These are phyloP conservation scores for Yamadazyma trypodendri DNA, from an alignment of 1,139 yeast species.

Conservation along the genomic window DNA sequence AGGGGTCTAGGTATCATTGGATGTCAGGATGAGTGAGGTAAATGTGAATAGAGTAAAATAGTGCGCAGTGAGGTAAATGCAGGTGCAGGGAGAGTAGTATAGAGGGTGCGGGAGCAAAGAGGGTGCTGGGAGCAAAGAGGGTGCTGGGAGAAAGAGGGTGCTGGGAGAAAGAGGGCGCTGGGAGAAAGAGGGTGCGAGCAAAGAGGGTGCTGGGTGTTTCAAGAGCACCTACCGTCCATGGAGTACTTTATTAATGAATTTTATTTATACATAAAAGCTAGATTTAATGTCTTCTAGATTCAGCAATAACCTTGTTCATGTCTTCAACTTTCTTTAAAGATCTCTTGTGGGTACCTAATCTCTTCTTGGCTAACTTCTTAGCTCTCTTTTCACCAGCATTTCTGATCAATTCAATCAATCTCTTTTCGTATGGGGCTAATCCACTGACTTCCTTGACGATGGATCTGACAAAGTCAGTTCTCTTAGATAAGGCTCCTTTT, in stretches of 20 bases:
- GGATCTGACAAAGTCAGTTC: slow-evolving; percentile 93
- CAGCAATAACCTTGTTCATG: slow-evolving; percentile 95
- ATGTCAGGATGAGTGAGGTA: too few relatives aligned
- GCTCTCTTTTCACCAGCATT: slow-evolving; percentile 99
- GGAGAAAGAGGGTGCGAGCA: background rate
- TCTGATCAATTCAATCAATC: slow-evolving; percentile 98
- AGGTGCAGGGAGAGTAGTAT: too few relatives aligned
- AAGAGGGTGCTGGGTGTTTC: background rate
- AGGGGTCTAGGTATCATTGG: background rate
- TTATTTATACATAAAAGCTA: slow-evolving; percentile 10
- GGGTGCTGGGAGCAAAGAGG: too few relatives aligned
- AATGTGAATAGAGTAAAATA: too few relatives aligned
- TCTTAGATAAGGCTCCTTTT: slow-evolving; percentile 96
- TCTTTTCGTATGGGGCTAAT: slow-evolving; percentile 99
- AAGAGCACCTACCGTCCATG: background rate
- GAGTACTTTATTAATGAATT: slow-evolving; percentile 5
- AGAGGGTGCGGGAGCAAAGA: too few relatives aligned
- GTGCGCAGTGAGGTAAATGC: too few relatives aligned
- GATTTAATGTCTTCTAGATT: slow-evolving; percentile 79
- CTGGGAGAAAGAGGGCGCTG: too few relatives aligned
- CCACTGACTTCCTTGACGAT: slow-evolving; percentile 98
- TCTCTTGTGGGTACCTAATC: slow-evolving; percentile 99
- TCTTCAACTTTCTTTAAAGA: slow-evolving; percentile 99
- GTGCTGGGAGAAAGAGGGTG: too few relatives aligned
- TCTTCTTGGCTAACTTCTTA: slow-evolving; percentile 99